Evolutionary conservation across 495 filamentous ascomycete genomes (phyloP).

Genomic region (Trichoderma asperelloides): DNA sequence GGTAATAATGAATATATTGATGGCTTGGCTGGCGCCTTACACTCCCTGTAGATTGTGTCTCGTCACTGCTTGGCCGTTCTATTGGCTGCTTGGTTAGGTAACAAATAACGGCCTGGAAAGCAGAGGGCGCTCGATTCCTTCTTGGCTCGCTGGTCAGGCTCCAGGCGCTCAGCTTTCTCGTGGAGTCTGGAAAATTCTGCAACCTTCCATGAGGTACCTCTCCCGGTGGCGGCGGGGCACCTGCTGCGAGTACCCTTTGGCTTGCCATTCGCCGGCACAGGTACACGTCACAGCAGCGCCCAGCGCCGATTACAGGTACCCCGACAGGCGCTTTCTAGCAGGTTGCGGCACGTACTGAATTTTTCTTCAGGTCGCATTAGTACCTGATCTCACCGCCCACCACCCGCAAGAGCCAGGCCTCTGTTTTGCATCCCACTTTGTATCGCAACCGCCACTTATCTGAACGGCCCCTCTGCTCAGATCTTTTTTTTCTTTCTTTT

Average conservation of each 20-base stretch:
- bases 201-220: background rate
- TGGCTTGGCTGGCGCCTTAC: too few relatives aligned
- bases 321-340: background rate
- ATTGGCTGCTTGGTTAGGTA: too few relatives aligned
- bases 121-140: too few relatives aligned
- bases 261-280: background rate
- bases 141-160: too few relatives aligned
- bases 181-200: constrained; percentile 5
- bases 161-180: background rate
- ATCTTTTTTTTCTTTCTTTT: background rate
- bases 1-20: too few relatives aligned
- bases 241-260: background rate
- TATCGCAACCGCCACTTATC: constrained; percentile 8
- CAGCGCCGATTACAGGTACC: background rate
- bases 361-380: constrained; percentile 3
- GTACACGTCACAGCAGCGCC: background rate
- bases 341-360: background rate
- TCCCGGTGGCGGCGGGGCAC: background rate
- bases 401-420: background rate
- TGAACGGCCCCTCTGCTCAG: background rate
- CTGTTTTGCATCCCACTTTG: constrained; percentile 2
- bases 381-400: constrained; percentile 7
- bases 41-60: too few relatives aligned
- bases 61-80: too few relatives aligned
- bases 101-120: too few relatives aligned